Conservation (phyloP, 495 filamentous ascomycete species). For the Annulohypoxylon maeteangense region DNA sequence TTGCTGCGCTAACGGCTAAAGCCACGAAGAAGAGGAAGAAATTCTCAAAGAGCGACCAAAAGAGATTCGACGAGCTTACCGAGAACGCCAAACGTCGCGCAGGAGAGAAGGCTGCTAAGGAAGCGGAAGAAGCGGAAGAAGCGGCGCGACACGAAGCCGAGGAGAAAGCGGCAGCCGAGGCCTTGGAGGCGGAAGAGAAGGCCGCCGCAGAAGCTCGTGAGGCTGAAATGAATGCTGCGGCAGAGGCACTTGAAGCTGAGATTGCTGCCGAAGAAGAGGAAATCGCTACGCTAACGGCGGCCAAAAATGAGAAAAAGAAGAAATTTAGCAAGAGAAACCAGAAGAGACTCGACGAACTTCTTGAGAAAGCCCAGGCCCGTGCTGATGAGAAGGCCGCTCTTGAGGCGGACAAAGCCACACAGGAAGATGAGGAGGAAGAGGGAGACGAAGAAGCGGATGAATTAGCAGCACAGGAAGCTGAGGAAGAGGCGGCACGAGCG, state of each 20-base stretch:
- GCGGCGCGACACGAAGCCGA: constrained; percentile 34
- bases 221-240: constrained; percentile 36
- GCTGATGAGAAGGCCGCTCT: constrained; percentile 44
- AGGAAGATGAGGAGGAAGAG: constrained; percentile 35
- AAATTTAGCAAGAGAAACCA: constrained; percentile 50
- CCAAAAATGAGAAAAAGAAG: constrained; percentile 41
- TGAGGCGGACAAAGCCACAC: constrained; percentile 42
- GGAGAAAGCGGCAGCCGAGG: constrained; percentile 28
- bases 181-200: constrained; percentile 30
- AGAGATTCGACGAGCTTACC: constrained; percentile 50
- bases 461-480: constrained; percentile 47
- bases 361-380: constrained; percentile 49
- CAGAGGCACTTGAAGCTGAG: constrained; percentile 44
- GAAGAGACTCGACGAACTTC: constrained; percentile 53
- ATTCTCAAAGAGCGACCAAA: constrained; percentile 42
- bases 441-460: constrained; percentile 13
- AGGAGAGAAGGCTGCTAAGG: constrained; percentile 43
- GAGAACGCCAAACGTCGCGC: constrained; percentile 45
- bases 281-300: constrained; percentile 27
- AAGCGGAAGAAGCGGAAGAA: constrained; percentile 43
- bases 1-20: constrained; percentile 48
- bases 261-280: constrained; percentile 43
- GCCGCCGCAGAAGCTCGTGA: constrained; percentile 26
- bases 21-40: constrained; percentile 48
- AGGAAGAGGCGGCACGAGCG: constrained; percentile 39